A percentile compares a stretch with the other conserved stretches of the same genome.
Evolutionary conservation across 1,284 basidiomycete species (phyloP).

Genomic region (Pseudozyma sp.): DNA sequence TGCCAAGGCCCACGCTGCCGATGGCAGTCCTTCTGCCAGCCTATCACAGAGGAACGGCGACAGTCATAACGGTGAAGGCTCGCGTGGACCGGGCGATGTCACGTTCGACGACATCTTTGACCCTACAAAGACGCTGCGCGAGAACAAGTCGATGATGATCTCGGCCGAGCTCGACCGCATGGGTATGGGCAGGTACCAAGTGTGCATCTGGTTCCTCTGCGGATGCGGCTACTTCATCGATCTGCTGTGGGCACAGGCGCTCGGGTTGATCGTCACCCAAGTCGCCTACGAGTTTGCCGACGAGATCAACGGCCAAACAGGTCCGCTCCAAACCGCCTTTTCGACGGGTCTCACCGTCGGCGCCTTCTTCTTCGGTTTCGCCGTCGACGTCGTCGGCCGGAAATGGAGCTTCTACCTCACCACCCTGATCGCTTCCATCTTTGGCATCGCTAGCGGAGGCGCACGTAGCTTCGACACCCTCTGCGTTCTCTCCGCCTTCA

Average conservation of each 20-base stretch:
- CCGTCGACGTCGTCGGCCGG: slow-evolving; percentile 61
- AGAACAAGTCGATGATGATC: slow-evolving; percentile 60
- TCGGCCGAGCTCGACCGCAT: slow-evolving; percentile 57
- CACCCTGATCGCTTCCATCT: slow-evolving; percentile 56
- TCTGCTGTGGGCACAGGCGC: slow-evolving; percentile 63
- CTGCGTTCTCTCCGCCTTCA: slow-evolving; percentile 52
- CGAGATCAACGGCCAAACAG: slow-evolving; percentile 42
- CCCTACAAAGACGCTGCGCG: slow-evolving; percentile 46
- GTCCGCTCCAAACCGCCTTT: slow-evolving; percentile 55
- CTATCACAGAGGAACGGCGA: background rate
- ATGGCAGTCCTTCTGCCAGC: background rate
- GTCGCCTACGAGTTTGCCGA: slow-evolving; percentile 50
- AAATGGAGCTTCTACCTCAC: slow-evolving; percentile 63
- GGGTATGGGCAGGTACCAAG: slow-evolving; percentile 60
- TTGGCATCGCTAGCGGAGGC: slow-evolving; percentile 57
- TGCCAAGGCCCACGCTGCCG: slow-evolving; percentile 12
- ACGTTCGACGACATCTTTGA: slow-evolving; percentile 53
- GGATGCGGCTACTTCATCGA: slow-evolving; percentile 65
- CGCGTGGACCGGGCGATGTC: slow-evolving; percentile 13
- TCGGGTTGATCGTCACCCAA: slow-evolving; percentile 56
- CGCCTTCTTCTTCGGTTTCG: slow-evolving; percentile 63
- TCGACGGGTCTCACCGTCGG: slow-evolving; percentile 60
- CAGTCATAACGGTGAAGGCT: background rate
- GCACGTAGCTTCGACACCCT: slow-evolving; percentile 52
- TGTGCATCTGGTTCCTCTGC: slow-evolving; percentile 61